Conservation (phyloP, 352 stramenopile species). For the Phytophthora colocasiae region DNA sequence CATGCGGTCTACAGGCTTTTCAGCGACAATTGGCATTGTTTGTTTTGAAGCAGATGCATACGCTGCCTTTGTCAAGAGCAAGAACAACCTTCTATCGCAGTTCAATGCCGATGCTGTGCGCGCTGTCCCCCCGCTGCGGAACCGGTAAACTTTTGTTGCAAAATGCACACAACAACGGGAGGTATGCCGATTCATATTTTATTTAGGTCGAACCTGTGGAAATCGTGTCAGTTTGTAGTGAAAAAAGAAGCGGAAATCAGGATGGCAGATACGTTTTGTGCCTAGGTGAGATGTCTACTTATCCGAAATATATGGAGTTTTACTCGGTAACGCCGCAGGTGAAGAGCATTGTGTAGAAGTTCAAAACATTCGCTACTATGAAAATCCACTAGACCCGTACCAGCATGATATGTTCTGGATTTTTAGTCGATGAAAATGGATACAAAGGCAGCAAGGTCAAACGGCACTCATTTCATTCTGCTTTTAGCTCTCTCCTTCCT, state of each 20-base stretch:
- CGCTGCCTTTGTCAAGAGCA: conserved; percentile 44
- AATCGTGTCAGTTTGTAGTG: conserved; percentile 21
- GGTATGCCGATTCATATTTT: conserved; percentile 21
- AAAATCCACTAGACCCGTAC: background rate
- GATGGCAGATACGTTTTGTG: conserved; percentile 10
- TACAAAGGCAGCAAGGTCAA: conserved; percentile 4
- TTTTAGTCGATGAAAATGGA: conserved; percentile 5
- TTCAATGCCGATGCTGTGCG: conserved; percentile 34
- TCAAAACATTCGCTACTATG: too few species aligned
- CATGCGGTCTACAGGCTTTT: conserved; percentile 54
- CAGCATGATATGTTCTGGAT: background rate
- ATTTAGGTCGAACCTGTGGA: conserved; percentile 31
- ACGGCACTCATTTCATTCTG: background rate
- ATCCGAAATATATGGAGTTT: conserved; percentile 1
- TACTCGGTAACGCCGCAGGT: too few species aligned
- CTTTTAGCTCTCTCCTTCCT: conserved; percentile 3
- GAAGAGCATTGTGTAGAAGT: too few species aligned
- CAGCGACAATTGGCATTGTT: conserved; percentile 56
- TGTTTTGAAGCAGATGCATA: conserved; percentile 55
- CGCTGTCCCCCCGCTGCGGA: conserved; percentile 18
- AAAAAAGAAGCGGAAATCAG: conserved; percentile 10
- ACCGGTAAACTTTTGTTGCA: conserved; percentile 10
- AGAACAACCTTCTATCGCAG: conserved; percentile 24
- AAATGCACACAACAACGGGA: background rate
- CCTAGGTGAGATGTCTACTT: conserved; percentile 8